phyloP scores from a whole-genome alignment of 2,329 filamentous ascomycete genomes.

The Alternaria gaisen region DNA sequence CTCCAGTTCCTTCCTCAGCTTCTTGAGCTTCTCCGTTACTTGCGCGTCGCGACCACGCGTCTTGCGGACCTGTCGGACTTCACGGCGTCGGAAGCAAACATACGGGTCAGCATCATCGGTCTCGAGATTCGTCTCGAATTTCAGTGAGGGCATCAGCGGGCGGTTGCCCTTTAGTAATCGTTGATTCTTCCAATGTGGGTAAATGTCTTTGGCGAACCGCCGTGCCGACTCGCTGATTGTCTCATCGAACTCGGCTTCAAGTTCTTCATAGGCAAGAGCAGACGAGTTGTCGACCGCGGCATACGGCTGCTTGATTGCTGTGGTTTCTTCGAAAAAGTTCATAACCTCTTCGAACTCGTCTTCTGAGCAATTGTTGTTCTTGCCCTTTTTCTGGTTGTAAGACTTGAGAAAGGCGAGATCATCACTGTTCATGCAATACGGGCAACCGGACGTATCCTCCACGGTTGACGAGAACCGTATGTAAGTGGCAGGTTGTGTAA shows the following conservation, averaged over 20 bases:
- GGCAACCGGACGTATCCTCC: conserved; percentile 88
- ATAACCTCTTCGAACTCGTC: conserved; percentile 94
- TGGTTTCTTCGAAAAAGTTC: conserved; percentile 92
- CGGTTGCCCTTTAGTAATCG: conserved; percentile 73
- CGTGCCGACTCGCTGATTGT: conserved; percentile 63
- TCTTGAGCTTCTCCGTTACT: conserved; percentile 92
- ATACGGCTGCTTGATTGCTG: conserved; percentile 83
- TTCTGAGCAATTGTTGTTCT: conserved; percentile 74
- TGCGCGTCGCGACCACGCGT: conserved; percentile 93
- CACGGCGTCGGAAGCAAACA: conserved; percentile 95
- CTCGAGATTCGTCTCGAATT: conserved; percentile 93
- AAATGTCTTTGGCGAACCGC: conserved; percentile 77
- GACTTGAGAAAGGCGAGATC: conserved; percentile 85
- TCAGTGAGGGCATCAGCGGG: conserved; percentile 78
- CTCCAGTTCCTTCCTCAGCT: conserved; percentile 88
- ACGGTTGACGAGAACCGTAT: conserved; percentile 98
- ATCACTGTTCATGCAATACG: conserved; percentile 94
- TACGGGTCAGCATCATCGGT: conserved; percentile 97
- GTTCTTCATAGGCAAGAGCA: conserved; percentile 66
- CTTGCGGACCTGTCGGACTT: conserved; percentile 93
- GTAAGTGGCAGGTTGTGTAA: conserved; percentile 87
- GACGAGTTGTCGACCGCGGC: conserved; percentile 89
- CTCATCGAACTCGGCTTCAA: conserved; percentile 72
- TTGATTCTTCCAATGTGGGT: conserved; percentile 86
- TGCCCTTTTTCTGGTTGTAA: conserved; percentile 80